Conservation (phyloP, 495 filamentous ascomycete genomes). For the Trichocladium antarcticum region DNA sequence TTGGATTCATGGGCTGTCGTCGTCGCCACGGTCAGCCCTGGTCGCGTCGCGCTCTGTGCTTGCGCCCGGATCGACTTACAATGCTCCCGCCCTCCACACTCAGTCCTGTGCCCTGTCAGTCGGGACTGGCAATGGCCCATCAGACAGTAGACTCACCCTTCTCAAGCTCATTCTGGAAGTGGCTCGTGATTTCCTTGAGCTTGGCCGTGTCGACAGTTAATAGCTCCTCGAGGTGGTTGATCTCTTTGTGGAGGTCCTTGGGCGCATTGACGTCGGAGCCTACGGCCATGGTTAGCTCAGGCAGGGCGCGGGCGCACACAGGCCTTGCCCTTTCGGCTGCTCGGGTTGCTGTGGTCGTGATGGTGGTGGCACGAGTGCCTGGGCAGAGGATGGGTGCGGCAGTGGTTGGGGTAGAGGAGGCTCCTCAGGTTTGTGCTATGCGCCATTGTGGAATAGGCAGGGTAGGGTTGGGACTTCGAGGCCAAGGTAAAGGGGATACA, state of each 20-base stretch:
- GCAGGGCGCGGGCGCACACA: not conserved
- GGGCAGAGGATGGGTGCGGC: conserved; percentile 10
- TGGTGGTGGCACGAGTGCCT: conserved; percentile 8
- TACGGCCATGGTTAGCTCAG: conserved; percentile 23
- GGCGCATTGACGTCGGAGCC: conserved; percentile 47
- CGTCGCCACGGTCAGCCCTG: conserved; percentile 9
- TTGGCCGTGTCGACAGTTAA: conserved; percentile 71
- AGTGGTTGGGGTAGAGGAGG: conserved; percentile 7
- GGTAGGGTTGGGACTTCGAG: not conserved
- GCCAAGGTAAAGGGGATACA: not conserved
- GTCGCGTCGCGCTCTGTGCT: not conserved
- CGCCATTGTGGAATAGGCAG: conserved; percentile 7
- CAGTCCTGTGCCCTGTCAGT: conserved; percentile 45
- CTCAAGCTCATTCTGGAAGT: conserved; percentile 78
- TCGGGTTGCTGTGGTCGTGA: conserved; percentile 7
- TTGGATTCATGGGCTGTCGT: conserved; percentile 90
- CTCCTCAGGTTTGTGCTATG: conserved; percentile 11
- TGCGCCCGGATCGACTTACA: conserved; percentile 41
- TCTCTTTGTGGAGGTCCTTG: conserved; percentile 71
- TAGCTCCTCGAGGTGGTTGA: conserved; percentile 71
- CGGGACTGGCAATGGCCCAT: not conserved
- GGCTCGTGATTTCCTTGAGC: conserved; percentile 78
- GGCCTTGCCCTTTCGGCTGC: conserved; percentile 22
- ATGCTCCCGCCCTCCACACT: conserved; percentile 84
- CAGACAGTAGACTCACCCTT: conserved; percentile 47